Base-by-base conservation (phyloP, 495 filamentous ascomycete genomes). In the Penicillium samsonianum region DNA sequence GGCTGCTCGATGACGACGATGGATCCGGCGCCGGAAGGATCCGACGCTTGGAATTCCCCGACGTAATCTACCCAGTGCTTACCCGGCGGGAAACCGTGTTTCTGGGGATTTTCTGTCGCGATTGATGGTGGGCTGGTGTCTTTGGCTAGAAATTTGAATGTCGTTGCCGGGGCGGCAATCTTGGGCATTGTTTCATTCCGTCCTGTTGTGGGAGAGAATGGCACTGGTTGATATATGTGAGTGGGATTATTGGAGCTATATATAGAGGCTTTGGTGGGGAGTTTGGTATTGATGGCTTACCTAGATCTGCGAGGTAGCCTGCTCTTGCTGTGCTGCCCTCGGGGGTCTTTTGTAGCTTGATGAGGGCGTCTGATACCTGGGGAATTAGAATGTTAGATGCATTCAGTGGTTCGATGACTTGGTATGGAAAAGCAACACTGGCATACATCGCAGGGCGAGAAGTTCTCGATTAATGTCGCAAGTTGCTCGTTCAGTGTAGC, bases 1-100 rank as follows among this genome's bases (percentile, higher is more conserved):
- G 87, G 85, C 61, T 89, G 87, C 26, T 79, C 77, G 33, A 88
- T 69, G 2, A 90, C 74, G 4, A 83, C 79, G 40, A 88, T 76
- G 2, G 80, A 82, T 1, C 75, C 78, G 0, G 75, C 70, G 2
- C 77, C 61, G 8, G 80, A 43, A 3, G 65, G 55, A 37, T 69
- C 62, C 1, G 51, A 59, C 4, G 58, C 60, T 28, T 52, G 59
- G 53, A 57, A 69, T 44, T 63, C 62, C 22, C 67, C 67, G 22
- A 47, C 74, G 41, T 77, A 73, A 65, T 90, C 87, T 37, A 84
- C 83, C 69, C 80, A 90, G 62, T 86, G 85, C 26, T 73, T 80
- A 3, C 74, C 78, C 0, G 69, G 51, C 14, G 69, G 73, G 64
- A 72, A 78, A 16, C 65, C 65, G 53, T 71, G 62, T n/a, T 61